Evolutionary conservation across 2,329 filamentous ascomycete species (phyloP), one percentile per base, ranked within the genome.

Genomic region (Ophiostoma piceae): DNA sequence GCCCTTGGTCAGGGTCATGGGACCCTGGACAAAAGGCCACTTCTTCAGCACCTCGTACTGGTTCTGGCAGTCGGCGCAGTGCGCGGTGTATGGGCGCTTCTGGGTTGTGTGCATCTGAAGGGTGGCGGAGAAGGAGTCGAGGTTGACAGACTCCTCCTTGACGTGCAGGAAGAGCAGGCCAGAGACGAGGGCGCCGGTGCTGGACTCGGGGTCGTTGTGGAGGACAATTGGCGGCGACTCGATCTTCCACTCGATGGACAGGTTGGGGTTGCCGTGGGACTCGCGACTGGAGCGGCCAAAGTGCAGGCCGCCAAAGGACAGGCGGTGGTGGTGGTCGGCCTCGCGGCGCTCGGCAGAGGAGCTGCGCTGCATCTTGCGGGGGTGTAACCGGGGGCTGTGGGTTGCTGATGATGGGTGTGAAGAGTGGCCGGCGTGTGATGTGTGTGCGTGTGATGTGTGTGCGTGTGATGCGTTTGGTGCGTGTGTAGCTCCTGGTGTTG

Each of bases 151-250:
- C 7, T 88, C 85, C 68, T 93, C 89, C 72, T 85, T 85, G 75
- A 97, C 86, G 54, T 87, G 83, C 69, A 98, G 80, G 75, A 89
- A 87, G 74, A 98, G 82, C 77, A 92, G 91, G 39, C 93, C 93
- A 0, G 92, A 96, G 67, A 97, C 86, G 71, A 97, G 82, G 7
- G 93, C 92, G 70, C 94, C 94, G 2, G 90, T 90, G 75, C 93
- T 97, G 74, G 86, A 85, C 72, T 88, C 85, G 0, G 91, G 84
- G 32, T 85, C 83, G 73, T 93, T 93, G 76, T 95, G 92, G 80
- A 97, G 90, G 65, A 97, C 87, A 22, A 94, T 84, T 2, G 94
- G 94, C 1, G 93, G 92, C 14, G 92, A 96, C 82, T 97, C 94
- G 73, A 97, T 90, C 74, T 81, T 83, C 82, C 84, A 87, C 71